Conservation (phyloP, 2,329 filamentous ascomycete species). For the Sclerotinia minor region DNA sequence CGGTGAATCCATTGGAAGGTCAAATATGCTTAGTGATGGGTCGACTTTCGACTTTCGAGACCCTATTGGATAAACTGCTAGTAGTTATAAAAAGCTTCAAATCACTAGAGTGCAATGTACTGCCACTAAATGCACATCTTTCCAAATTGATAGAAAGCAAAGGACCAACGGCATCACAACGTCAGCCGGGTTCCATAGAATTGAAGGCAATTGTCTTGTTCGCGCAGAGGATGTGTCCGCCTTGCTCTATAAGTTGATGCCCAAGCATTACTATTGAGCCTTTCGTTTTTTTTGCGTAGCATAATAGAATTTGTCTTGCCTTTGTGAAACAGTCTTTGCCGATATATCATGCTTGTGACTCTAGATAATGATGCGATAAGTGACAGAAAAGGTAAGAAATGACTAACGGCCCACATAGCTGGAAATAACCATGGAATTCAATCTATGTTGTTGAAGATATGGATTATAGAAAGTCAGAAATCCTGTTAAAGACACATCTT, state of each 20-base stretch:
- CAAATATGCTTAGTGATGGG: neutral
- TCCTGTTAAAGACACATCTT: neutral
- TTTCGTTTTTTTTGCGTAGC: too few relatives aligned
- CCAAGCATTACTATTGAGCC: neutral
- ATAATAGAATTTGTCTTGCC: constrained; percentile 1
- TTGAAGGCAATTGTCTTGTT: neutral
- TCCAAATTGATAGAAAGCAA: neutral
- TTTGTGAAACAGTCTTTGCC: neutral
- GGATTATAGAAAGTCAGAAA: neutral
- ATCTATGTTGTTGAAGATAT: neutral
- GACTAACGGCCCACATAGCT: neutral
- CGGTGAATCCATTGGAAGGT: neutral
- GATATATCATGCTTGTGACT: neutral
- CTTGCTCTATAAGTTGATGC: neutral
- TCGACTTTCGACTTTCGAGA: neutral
- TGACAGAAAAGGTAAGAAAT: constrained; percentile 6
- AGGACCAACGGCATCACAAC: neutral
- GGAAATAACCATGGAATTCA: neutral
- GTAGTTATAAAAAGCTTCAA: neutral
- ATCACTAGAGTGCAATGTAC: neutral
- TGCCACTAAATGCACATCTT: neutral
- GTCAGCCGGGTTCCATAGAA: neutral
- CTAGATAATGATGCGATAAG: constrained; percentile 10
- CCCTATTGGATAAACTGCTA: neutral
- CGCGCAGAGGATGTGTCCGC: neutral